Percentiles rank a stretch among this genome's conserved stretches.
These are phyloP conservation scores for Gamsiella multidivaricata DNA, from an alignment of 192 early-diverging fungal species.

Conservation along the genomic window DNA sequence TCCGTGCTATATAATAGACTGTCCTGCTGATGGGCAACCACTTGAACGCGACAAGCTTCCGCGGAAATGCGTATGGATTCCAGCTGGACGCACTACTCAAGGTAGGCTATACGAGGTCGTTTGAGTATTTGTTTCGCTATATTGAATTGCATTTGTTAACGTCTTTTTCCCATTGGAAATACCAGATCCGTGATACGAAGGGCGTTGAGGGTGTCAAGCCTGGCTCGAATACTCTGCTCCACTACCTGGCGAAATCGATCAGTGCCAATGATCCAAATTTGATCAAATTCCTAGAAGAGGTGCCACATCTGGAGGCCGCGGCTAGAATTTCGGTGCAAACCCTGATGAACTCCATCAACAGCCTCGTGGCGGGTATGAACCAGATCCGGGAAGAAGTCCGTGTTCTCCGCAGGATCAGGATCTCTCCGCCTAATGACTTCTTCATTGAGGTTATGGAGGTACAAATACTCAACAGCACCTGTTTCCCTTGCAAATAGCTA, in stretches of 20 bases:
- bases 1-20: too few species aligned
- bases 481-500: too few species aligned
- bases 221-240: slow-evolving; percentile 61
- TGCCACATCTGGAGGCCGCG: slow-evolving; percentile 64
- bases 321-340: slow-evolving; percentile 61
- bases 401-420: slow-evolving; percentile 31
- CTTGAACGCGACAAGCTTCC: slow-evolving; percentile 63
- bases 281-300: slow-evolving; percentile 62
- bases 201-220: slow-evolving; percentile 57
- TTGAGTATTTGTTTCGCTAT: background rate
- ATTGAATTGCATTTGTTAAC: background rate
- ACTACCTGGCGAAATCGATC: slow-evolving; percentile 63
- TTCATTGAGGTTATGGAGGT: slow-evolving; percentile 67
- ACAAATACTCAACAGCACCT: slow-evolving; percentile 2
- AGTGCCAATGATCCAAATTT: slow-evolving; percentile 54
- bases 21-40: slow-evolving; percentile 67
- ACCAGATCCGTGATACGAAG: slow-evolving; percentile 66
- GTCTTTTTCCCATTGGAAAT: background rate
- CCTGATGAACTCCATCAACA: slow-evolving; percentile 61
- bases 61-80: slow-evolving; percentile 69
- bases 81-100: slow-evolving; percentile 65
- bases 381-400: slow-evolving; percentile 62
- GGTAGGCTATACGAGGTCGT: slow-evolving; percentile 40
- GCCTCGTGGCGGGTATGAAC: slow-evolving; percentile 50
- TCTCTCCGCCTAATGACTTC: slow-evolving; percentile 56